These are phyloP conservation scores for Dryadomyces sulphureus DNA, from an alignment of 2,329 filamentous ascomycete species.

Conservation along the genomic window DNA sequence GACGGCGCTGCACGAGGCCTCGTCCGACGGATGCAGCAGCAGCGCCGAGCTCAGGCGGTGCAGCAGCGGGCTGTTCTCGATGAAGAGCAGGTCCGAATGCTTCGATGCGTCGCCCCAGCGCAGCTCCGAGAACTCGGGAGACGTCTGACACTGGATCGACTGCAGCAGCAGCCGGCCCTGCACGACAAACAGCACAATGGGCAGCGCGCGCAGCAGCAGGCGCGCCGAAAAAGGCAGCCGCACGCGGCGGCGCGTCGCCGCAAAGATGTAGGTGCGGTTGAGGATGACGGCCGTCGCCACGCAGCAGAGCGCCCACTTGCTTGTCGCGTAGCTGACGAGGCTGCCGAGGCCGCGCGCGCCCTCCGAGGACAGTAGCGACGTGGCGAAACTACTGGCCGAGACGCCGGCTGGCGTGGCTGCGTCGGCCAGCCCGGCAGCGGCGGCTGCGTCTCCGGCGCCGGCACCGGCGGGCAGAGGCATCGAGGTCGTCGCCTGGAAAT, in stretches of 20 bases:
- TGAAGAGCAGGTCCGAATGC: conserved; percentile 53
- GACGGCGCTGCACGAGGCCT: conserved; percentile 59
- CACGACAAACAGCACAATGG: conserved; percentile 52
- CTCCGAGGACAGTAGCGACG: conserved; percentile 40
- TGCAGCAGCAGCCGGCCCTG: conserved; percentile 62
- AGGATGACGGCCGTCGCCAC: conserved; percentile 75
- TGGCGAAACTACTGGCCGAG: conserved; percentile 21
- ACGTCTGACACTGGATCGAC: conserved; percentile 85
- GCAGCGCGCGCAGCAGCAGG: conserved; percentile 52
- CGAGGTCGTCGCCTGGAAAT: conserved; percentile 14
- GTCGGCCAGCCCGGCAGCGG: conserved; percentile 1
- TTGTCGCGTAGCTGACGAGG: conserved; percentile 80
- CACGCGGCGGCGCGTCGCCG: conserved; percentile 71
- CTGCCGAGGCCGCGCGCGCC: conserved; percentile 60
- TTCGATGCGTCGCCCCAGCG: conserved; percentile 56
- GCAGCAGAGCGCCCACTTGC: conserved; percentile 82
- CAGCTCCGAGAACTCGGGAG: conserved; percentile 51
- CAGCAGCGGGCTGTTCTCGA: conserved; percentile 52
- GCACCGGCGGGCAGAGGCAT: conserved; percentile 24
- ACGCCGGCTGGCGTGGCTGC: conserved; percentile 23
- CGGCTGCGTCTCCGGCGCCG: conserved; percentile 17
- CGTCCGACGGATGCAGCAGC: conserved; percentile 59
- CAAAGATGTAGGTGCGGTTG: conserved; percentile 88
- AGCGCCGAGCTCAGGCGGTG: conserved; percentile 58
- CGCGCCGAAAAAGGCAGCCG: conserved; percentile 59